Conservation (phyloP, 225 moss, liverwort and hornwort genomes). For the Polytrichum formosum region DNA sequence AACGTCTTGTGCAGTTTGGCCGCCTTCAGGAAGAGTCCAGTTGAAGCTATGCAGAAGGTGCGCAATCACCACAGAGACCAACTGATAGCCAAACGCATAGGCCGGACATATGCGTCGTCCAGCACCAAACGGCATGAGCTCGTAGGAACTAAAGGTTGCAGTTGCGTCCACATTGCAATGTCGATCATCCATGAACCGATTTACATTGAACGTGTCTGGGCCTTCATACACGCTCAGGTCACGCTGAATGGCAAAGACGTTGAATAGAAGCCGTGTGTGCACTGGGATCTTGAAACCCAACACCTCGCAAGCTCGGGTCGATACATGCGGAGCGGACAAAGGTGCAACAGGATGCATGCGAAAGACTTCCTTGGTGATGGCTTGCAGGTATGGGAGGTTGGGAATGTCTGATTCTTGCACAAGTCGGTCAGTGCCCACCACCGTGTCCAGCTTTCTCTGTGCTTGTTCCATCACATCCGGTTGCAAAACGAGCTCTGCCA, state of each 20-base stretch:
- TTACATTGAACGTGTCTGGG: slow-evolving; percentile 27
- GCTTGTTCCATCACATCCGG: slow-evolving; percentile 23
- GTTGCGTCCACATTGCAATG: background rate
- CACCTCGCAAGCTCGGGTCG: background rate
- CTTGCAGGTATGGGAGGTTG: slow-evolving; percentile 1
- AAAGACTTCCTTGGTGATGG: slow-evolving; percentile 36
- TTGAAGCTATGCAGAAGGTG: slow-evolving; percentile 31
- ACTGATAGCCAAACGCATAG: background rate
- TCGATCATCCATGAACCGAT: slow-evolving; percentile 25
- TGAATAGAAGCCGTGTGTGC: slow-evolving; percentile 42
- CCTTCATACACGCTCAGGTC: background rate
- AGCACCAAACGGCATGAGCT: slow-evolving; percentile 5
- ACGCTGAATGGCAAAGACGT: slow-evolving; percentile 44
- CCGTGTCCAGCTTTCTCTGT: slow-evolving; percentile 44
- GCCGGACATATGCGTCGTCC: slow-evolving; percentile 16
- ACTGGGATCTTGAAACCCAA: slow-evolving; percentile 39
- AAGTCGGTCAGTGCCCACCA: slow-evolving; percentile 32
- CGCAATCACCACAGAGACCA: slow-evolving; percentile 6
- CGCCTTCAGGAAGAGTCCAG: slow-evolving; percentile 21
- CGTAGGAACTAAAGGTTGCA: slow-evolving; percentile 12
- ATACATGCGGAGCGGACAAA: slow-evolving; percentile 33
- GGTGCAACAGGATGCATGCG: slow-evolving; percentile 44
- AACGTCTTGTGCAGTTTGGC: slow-evolving; percentile 5
- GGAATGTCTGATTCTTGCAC: slow-evolving; percentile 33
- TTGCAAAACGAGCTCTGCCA: no score